Conservation (phyloP, 257 asterid genomes). For the Solanum dulcamara region DNA sequence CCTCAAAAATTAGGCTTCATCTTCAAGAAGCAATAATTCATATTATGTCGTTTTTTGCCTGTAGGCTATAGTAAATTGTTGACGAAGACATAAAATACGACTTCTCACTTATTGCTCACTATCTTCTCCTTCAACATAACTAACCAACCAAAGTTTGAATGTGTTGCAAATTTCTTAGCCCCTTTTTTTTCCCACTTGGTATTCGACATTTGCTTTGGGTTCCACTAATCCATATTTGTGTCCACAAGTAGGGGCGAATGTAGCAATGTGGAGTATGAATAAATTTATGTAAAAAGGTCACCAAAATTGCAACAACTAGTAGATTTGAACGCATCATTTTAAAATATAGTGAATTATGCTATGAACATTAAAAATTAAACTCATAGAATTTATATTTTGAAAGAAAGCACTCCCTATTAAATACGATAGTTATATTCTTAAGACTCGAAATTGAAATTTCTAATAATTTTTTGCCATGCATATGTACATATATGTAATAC, state of each 20-base stretch:
- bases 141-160: not conserved
- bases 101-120: not conserved
- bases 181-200: not conserved
- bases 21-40: not conserved
- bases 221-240: not conserved
- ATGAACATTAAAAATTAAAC: too few relatives aligned
- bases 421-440: not conserved
- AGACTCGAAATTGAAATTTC: not conserved
- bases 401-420: not conserved
- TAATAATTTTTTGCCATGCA: not conserved
- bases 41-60: not conserved
- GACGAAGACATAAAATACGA: not conserved
- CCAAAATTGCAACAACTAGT: too few relatives aligned
- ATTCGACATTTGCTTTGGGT: not conserved
- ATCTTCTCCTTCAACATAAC: not conserved
- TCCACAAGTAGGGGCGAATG: not conserved
- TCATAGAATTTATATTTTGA: too few relatives aligned
- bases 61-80: not conserved
- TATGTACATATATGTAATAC: not conserved
- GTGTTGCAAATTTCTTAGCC: not conserved
- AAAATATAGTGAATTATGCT: too few relatives aligned
- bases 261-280: not conserved
- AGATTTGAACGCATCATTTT: too few relatives aligned
- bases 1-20: not conserved
- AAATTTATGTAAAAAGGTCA: not conserved